Evolutionary conservation across 2,329 filamentous ascomycete genomes (phyloP).

Genomic region (Diplodia corticola): DNA sequence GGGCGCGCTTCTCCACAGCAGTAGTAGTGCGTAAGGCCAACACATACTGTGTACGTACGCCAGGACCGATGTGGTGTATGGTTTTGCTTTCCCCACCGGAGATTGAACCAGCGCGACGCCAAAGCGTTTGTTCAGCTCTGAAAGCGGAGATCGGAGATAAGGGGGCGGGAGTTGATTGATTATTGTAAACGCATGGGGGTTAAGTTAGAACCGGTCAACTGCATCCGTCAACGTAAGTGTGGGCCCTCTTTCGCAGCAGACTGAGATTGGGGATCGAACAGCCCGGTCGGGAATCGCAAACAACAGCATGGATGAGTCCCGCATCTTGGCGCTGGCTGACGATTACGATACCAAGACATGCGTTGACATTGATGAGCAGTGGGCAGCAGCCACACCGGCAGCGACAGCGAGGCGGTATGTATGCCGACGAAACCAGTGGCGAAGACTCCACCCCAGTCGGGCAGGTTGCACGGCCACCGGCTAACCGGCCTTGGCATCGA

Average conservation of each 20-base stretch:
- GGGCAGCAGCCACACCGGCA: not conserved
- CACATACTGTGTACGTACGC: not conserved
- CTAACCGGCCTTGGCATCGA: not conserved
- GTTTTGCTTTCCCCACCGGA: not conserved
- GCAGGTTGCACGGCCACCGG: not conserved
- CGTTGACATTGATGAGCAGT: not conserved
- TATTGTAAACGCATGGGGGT: not conserved
- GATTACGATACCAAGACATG: not conserved
- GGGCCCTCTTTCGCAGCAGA: not conserved
- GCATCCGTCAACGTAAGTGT: not conserved
- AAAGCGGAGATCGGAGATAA: not conserved
- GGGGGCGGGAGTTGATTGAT: too few relatives aligned
- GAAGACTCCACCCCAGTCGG: not conserved
- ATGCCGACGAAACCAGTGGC: not conserved
- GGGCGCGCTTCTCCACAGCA: not conserved
- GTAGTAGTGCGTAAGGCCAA: not conserved
- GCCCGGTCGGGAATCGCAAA: not conserved
- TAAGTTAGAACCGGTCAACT: not conserved
- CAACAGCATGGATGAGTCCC: not conserved
- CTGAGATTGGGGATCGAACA: not conserved
- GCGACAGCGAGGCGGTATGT: not conserved
- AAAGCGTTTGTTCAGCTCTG: not conserved
- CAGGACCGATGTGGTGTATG: not conserved
- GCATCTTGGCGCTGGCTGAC: not conserved
- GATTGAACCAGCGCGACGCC: not conserved